Base-by-base conservation (phyloP, 148 eudicot genomes). In the Vaccinium macrocarpon region DNA sequence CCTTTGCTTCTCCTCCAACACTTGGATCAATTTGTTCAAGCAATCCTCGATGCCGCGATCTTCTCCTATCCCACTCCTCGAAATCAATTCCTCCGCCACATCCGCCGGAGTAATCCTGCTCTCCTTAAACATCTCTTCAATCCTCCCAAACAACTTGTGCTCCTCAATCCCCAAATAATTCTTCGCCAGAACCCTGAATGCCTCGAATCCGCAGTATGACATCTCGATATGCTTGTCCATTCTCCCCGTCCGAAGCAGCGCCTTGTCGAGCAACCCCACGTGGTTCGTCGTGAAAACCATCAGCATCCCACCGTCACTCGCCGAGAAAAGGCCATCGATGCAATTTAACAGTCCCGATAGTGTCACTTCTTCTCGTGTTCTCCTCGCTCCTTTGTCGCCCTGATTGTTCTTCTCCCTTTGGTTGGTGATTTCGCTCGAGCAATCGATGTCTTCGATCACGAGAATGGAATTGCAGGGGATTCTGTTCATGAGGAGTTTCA, bases 391-490 rank as follows among this genome's bases (percentile, higher is more conserved):
- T 12, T 83, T 75, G 25, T 8, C 68, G 12, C 19, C 68, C 49
- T 87, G 81, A 10, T 86, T n/a, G 9, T 21, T 70, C 73, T 82
- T 81, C 78, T 86, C 83, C 81, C 93, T 80, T 16, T 92, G 91
- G 0, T 89, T 88, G 0, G 92, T 91, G 0, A 91, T 82, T 64
- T 90, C 92, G 11, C 84, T 78, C 0, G 93, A 92, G 77, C 95
- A 92, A 80, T 92, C 95, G 14, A 92, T 91, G 27, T 92, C 95
- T 71, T 92, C 95, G 2, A 92, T 91, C 12, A 92, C 91, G 38
- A 92, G 88, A 0, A 92, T 85, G 6, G 93, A 89, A 82, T 91
- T 91, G 32, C 84, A 83, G 0, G 88, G 75, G 21, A 88, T 92
- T 64, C 91, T 86, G 52, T 88, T 90, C n/a, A 92, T 75, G 12